These are phyloP conservation scores for Miamiensis avidus DNA, from an alignment of 169 alveolate species.

Conservation along the genomic window DNA sequence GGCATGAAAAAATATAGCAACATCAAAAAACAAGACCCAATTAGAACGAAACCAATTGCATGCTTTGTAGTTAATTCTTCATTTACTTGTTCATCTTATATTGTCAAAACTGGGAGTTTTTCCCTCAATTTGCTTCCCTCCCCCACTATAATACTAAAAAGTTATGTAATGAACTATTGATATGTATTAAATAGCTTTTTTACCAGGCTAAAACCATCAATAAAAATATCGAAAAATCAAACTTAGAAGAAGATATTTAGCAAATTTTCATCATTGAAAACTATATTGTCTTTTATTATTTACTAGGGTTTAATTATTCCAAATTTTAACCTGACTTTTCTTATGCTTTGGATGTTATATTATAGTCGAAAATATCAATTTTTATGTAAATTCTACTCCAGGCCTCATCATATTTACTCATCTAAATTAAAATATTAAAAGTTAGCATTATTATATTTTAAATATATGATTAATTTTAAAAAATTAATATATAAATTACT, in stretches of 20 bases:
- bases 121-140: not conserved
- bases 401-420: too few species aligned
- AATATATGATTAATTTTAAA: not conserved
- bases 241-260: too few species aligned
- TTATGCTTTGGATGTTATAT: too few species aligned
- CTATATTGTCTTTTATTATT: not conserved
- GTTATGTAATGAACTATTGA: too few species aligned
- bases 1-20: too few species aligned
- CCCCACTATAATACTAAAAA: not conserved
- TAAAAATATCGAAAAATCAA: not conserved
- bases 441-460: too few species aligned
- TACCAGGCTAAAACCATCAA: not conserved
- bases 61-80: slow-evolving; percentile 17
- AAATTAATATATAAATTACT: not conserved
- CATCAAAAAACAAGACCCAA: not conserved
- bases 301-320: not conserved
- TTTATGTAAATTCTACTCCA: too few species aligned
- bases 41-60: slow-evolving; percentile 9
- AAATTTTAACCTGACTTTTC: too few species aligned
- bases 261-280: too few species aligned
- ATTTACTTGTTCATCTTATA: slow-evolving; percentile 7
- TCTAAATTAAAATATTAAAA: too few species aligned
- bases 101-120: not conserved
- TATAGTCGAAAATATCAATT: too few species aligned
- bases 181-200: not conserved